phyloP scores from a whole-genome alignment of 2,329 filamentous ascomycete genomes.

The Kalmusia sp. region DNA sequence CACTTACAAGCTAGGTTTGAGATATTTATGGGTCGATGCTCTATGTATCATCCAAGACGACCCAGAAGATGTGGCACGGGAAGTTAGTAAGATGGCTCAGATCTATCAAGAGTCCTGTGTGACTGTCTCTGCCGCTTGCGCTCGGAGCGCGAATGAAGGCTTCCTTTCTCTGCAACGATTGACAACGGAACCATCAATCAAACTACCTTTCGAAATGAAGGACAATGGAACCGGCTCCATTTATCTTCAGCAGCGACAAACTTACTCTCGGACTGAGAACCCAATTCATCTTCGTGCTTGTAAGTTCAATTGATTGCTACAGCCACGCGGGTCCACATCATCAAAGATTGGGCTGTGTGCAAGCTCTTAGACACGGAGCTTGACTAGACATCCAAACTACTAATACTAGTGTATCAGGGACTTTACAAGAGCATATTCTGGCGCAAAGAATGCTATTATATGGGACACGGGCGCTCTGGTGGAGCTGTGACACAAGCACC shows the following conservation, averaged over 20 bases:
- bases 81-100: constrained; percentile 18
- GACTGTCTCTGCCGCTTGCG: constrained; percentile 14
- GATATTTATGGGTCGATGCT: constrained; percentile 22
- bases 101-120: constrained; percentile 14
- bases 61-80: constrained; percentile 11
- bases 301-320: no score
- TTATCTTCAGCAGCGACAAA: constrained; percentile 10
- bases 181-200: not conserved
- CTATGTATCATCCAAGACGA: constrained; percentile 25
- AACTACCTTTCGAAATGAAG: not conserved
- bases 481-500: constrained; percentile 2
- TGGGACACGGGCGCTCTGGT: constrained; percentile 7
- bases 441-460: constrained; percentile 10
- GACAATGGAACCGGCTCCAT: constrained; percentile 1
- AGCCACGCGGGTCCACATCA: no score
- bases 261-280: constrained; percentile 8
- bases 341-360: no score
- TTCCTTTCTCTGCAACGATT: constrained; percentile 7
- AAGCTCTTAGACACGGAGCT: no score
- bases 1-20: constrained; percentile 8
- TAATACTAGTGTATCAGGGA: constrained; percentile 4
- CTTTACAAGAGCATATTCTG: constrained; percentile 16
- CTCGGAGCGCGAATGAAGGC: constrained; percentile 10
- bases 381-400: not conserved
- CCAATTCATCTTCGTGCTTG: constrained; percentile 15